Conservation (phyloP, 805 yeast genomes). For the Jamesozyma lodderae region DNA sequence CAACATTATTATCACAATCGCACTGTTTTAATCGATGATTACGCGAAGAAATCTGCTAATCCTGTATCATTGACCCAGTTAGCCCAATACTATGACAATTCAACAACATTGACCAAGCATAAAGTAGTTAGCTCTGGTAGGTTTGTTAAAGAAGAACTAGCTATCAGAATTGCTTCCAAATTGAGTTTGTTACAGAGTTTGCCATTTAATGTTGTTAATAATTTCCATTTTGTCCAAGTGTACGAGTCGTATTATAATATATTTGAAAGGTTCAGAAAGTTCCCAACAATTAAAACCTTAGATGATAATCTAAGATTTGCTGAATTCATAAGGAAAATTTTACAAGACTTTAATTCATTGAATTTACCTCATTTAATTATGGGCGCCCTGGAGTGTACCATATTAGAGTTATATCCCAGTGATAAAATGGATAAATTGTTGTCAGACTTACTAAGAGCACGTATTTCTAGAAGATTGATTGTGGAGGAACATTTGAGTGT, state of each 20-base stretch:
- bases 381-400: slow-evolving; percentile 82
- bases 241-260: slow-evolving; percentile 84
- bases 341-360: slow-evolving; percentile 67
- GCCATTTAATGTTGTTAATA: slow-evolving; percentile 78
- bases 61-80: slow-evolving; percentile 86
- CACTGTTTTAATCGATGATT: slow-evolving; percentile 21
- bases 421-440: slow-evolving; percentile 61
- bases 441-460: slow-evolving; percentile 68
- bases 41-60: slow-evolving; percentile 52
- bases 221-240: slow-evolving; percentile 76
- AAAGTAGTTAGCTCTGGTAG: slow-evolving; percentile 78
- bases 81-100: slow-evolving; percentile 73
- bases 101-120: slow-evolving; percentile 52
- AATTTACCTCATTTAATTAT: slow-evolving; percentile 83
- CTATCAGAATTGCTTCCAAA: slow-evolving; percentile 74
- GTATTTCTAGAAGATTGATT: slow-evolving; percentile 83
- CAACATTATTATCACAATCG: slow-evolving; percentile 74
- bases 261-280: slow-evolving; percentile 74
- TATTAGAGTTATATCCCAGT: slow-evolving; percentile 48
- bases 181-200: slow-evolving; percentile 69
- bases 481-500: slow-evolving; percentile 86
- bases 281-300: slow-evolving; percentile 55
- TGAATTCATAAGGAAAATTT: slow-evolving; percentile 47
- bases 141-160: slow-evolving; percentile 78
- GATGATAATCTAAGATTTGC: slow-evolving; percentile 74